A percentile compares a stretch with the other conserved stretches of the same genome.
Evolutionary conservation across 164 flowering plant species (phyloP).

Genomic region (Tetracentron sinense): DNA sequence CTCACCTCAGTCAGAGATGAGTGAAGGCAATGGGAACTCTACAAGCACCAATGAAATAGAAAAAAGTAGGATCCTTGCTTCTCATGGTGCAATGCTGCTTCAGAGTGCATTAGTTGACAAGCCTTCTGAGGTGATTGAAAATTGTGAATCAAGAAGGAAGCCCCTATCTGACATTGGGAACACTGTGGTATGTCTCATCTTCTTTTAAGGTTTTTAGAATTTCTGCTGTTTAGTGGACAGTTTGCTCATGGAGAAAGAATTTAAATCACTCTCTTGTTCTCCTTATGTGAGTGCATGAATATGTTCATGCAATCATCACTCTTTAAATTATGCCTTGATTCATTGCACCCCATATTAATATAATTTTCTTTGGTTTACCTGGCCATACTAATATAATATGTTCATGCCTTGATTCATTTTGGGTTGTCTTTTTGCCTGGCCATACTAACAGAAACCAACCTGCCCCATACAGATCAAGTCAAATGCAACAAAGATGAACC

Average conservation of each 20-base stretch:
- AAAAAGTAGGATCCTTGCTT: constrained; percentile 40
- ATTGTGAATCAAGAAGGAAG: constrained; percentile 41
- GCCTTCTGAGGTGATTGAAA: constrained; percentile 36
- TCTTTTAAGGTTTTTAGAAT: not conserved
- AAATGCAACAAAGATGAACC: constrained; percentile 50
- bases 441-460: not conserved
- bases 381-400: no score
- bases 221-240: not conserved
- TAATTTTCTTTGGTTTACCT: no score
- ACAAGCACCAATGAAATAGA: constrained; percentile 28
- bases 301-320: not conserved
- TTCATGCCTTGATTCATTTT: not conserved
- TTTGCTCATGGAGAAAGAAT: not conserved
- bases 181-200: constrained; percentile 39
- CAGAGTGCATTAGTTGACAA: constrained; percentile 58
- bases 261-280: not conserved
- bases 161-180: constrained; percentile 93
- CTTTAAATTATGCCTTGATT: no score
- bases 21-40: constrained; percentile 20
- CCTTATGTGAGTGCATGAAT: not conserved
- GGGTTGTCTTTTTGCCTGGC: not conserved
- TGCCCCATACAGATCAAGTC: constrained; percentile 47
- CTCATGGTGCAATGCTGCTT: constrained; percentile 75
- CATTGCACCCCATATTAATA: no score
- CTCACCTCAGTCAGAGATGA: constrained; percentile 12